Base-by-base conservation (phyloP, 345 rosid species). In the Sisymbrium altissimum region DNA sequence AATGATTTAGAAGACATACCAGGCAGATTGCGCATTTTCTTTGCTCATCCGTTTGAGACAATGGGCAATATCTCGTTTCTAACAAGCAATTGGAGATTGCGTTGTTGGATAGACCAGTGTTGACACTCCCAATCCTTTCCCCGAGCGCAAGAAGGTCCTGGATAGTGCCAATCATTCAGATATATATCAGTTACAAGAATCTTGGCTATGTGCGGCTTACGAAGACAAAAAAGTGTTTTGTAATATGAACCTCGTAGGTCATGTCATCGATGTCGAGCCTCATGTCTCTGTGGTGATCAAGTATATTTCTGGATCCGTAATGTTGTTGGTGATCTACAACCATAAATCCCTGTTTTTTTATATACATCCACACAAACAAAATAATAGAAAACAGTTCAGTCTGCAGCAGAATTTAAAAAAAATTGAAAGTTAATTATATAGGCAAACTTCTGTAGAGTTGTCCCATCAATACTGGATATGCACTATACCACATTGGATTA, bases 61-160 rank as follows among this genome's bases (percentile, higher is more conserved):
- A 77, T 3, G 81, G 71, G 58, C 74, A 68, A 62, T 80, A 80
- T 18, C 66, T 38, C 9, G 85, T 78, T 73, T 79, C 88, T 13
- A 72, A 79, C 86, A 93, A 68, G 71, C 92, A 82, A 66, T 83
- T 84, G 6, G 87, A 72, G 79, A 90, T 74, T 43, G 62, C 63
- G 41, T 78, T 86, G 69, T 81, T 90, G 2, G 96, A 81, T 81
- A 93, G 76, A 44, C 98, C 97, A 3, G 97, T 93, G 74, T 75
- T 90, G 32, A 90, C 97, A 61, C 64, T 84, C 46, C 97, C 98
- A 33, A 93, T 93, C 76, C 96, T 90, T 79, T 90, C 98, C 21
- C 92, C 97, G 27, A 93, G 76, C 41, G 87, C 97, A 75, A 93
- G 88, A 55, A 93, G 79, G 49, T 93, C 98, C 97, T 93, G 89